Base-by-base conservation (phyloP, 257 asterid species). In the Nicotiana noctiflora region DNA sequence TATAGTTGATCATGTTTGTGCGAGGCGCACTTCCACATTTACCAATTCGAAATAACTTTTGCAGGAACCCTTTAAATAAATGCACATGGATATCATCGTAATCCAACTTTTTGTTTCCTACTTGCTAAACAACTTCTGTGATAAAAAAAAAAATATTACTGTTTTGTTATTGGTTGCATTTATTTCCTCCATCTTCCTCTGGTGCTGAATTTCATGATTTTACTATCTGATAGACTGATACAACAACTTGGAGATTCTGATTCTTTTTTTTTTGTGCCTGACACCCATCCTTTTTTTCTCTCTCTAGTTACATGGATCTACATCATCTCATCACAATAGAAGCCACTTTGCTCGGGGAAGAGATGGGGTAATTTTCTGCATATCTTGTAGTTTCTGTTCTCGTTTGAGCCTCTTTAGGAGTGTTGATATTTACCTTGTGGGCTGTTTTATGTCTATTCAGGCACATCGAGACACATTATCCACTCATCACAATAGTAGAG, bases 401-500 rank as follows among this genome's bases (percentile, higher is more conserved):
- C 21, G 14, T 13, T 74, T 49, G 23, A 49, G 44, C 78, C 77
- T 70, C 49, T 51, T 74, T 5, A 21, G 23, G 27, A 31, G 61
- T 49, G 13, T 49, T 74, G 78, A 2, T 49, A 19, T 74, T 72
- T 49, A 49, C 44, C 14, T 74, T 74, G 23, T 46, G 14, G 78
- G 17, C 19, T 49, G 40, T 23, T 77, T 83, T 17, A 63, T 68
- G 32, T 61, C 15, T 62, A 51, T 85, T 79, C 79, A 80, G 84
- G 21, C 79, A 46, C 61, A 66, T 51, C 81, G 21, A 17, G 82
- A 40, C 51, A 76, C 80, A 32, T 80, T 80, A 12, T 80, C 79
- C 53, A 76, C 84, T 59, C 75, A 70, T 82, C 75, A 60, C 65
- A 52, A 62, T 63, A 61, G 63, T 61, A 80, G 67, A 75, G 77